A percentile compares a stretch with the other conserved stretches of the same genome.
Evolutionary conservation across 257 asterid species (phyloP).

Genomic region (Paraleonurus japonicus): DNA sequence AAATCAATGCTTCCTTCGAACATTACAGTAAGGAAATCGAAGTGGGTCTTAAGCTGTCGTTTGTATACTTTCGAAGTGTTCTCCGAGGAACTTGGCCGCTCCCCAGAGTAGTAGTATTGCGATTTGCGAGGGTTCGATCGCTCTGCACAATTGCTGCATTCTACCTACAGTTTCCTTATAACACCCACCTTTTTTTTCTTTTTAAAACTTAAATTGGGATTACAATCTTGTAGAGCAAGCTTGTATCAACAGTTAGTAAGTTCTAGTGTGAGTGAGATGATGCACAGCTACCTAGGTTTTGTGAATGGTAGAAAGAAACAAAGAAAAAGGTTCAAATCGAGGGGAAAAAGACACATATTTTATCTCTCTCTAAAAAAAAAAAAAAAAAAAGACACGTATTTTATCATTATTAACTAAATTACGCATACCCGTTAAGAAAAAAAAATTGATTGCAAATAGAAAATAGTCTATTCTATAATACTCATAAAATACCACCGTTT

Average conservation of each 20-base stretch:
- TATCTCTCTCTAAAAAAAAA: no score
- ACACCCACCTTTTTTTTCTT: neutral
- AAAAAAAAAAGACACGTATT: neutral
- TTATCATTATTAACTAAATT: neutral
- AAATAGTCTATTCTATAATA: no score
- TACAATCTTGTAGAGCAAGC: neutral
- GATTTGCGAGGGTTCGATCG: neutral
- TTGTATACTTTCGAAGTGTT: neutral
- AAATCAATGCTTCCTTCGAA: conserved; percentile 1
- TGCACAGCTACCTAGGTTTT: neutral
- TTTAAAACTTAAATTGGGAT: neutral
- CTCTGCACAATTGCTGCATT: neutral
- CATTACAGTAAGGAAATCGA: conserved; percentile 16
- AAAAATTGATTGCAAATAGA: no score
- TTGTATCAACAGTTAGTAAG: neutral
- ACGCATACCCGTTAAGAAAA: no score
- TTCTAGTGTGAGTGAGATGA: neutral
- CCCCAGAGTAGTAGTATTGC: no score
- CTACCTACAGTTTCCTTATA: neutral
- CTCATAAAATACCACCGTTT: no score
- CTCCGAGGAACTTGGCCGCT: no score
- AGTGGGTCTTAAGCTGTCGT: neutral
- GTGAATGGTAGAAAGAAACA: neutral
- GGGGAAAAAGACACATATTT: neutral
- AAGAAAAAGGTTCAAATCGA: no score